These are phyloP conservation scores for Linnemannia hyalina DNA, from an alignment of 192 early-diverging fungal species.

Conservation along the genomic window DNA sequence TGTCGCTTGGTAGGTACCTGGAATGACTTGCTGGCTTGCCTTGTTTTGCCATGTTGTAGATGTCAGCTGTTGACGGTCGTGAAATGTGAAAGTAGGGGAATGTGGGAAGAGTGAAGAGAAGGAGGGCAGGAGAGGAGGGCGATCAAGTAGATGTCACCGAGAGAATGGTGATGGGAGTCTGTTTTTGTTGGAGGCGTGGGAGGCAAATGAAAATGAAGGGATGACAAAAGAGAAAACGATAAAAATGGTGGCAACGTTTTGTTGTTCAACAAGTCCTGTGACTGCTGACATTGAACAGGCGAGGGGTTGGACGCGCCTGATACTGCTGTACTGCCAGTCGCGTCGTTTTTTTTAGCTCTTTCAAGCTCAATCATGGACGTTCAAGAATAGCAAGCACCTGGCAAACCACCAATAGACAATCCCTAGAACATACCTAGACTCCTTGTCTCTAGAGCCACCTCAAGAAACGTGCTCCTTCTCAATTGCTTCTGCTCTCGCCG, in stretches of 20 bases:
- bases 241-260: conserved; percentile 3
- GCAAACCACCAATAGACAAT: too few relatives aligned
- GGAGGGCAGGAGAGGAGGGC: neutral
- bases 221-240: neutral
- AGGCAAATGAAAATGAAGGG: neutral
- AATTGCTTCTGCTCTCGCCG: neutral
- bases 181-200: too few relatives aligned
- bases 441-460: too few relatives aligned
- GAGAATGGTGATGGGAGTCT: too few relatives aligned
- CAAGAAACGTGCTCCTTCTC: neutral
- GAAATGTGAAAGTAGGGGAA: neutral
- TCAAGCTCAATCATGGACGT: neutral
- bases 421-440: neutral
- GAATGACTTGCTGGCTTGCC: conserved; percentile 2
- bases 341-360: too few relatives aligned
- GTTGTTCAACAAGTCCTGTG: neutral
- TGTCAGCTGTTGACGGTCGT: neutral
- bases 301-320: neutral
- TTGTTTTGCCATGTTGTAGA: neutral
- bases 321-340: neutral
- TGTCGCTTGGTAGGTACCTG: neutral
- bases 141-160: neutral
- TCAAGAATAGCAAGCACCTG: neutral
- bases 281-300: neutral
- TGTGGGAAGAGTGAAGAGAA: neutral